These are phyloP conservation scores for Eucalyptus cloeziana DNA, from an alignment of 345 rosid genomes.

Conservation along the genomic window DNA sequence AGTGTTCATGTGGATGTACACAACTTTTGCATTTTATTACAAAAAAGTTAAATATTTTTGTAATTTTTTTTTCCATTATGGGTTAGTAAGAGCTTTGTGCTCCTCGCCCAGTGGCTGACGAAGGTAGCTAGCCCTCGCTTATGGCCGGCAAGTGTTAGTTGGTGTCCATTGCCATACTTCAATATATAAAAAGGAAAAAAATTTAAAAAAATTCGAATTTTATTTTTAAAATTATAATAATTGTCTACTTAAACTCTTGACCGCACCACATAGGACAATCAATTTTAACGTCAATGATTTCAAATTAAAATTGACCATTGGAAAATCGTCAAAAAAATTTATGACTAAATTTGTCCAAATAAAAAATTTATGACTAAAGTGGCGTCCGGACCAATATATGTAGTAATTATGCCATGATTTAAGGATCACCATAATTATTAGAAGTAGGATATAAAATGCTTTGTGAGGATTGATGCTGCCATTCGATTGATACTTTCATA, in stretches of 20 bases:
- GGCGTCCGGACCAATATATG: rapidly evolving
- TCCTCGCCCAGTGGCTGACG: rapidly evolving
- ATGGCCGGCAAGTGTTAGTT: background rate
- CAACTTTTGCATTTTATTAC: background rate
- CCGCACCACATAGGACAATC: rapidly evolving
- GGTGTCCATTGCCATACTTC: background rate
- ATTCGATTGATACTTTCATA: background rate
- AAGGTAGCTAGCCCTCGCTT: background rate
- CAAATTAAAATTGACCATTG: rapidly evolving
- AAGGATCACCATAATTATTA: background rate
- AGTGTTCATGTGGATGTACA: background rate
- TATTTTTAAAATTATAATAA: background rate
- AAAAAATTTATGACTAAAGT: background rate
- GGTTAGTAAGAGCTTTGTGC: rapidly evolving
- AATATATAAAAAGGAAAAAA: background rate
- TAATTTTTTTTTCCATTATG: background rate
- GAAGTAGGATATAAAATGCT: background rate
- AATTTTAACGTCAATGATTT: background rate
- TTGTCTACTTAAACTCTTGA: background rate
- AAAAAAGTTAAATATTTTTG: background rate
- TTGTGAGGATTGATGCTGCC: background rate
- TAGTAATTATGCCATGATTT: background rate
- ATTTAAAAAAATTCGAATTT: background rate
- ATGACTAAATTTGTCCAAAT: rapidly evolving
- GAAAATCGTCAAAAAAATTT: background rate